Base-by-base conservation (phyloP, 768 basidiomycete genomes). In the Suillus subluteus region DNA sequence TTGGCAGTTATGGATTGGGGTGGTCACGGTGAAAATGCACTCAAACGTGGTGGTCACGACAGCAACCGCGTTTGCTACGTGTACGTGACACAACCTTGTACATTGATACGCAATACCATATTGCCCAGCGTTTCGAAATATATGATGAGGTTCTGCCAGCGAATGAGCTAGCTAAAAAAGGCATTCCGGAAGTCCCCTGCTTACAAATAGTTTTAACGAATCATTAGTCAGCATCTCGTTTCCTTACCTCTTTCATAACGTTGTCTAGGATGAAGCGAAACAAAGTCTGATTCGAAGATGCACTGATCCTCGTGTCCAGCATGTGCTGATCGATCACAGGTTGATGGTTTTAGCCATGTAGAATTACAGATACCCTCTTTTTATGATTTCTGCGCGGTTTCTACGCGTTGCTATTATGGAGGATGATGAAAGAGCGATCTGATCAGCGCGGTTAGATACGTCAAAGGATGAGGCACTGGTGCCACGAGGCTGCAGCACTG, bases 301-400 rank as follows among this genome's bases (percentile, higher is more conserved):
- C 4, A 23, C 48, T 26, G 23, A 26, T 52, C 50, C 52, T 54
- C 52, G 16, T 54, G 52, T 54, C 15, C 16, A 30, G 52, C 52
- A 54, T 54, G 52, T 30, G 52, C 30, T 54, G 52, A 54, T 54
- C 26, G 52, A 54, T 54, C 4, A 54, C 7, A 3, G 23, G 50
- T 26, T 52, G 48, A 50, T 50, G 6, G 23, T n/a, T 56, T 13
- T 21, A 37, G 56, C 18, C 21, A 23, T 58, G 37, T 58, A 37
- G n/a, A 38, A 58, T 58, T 58, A 23, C 58, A 58, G 58, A 58
- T 58, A 54, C 26, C 52, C 52, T 59, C 38, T 40, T 38, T 23
- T 38, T 23, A n/a, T 58, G 21, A 58, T 38, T 37, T 37, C 56
- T 58, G 35, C 35, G 18, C 55, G 15, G 38, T 58, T 58, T 58